Base-by-base conservation (phyloP, 2,329 filamentous ascomycete genomes). In the Myriosclerotinia duriaeana region DNA sequence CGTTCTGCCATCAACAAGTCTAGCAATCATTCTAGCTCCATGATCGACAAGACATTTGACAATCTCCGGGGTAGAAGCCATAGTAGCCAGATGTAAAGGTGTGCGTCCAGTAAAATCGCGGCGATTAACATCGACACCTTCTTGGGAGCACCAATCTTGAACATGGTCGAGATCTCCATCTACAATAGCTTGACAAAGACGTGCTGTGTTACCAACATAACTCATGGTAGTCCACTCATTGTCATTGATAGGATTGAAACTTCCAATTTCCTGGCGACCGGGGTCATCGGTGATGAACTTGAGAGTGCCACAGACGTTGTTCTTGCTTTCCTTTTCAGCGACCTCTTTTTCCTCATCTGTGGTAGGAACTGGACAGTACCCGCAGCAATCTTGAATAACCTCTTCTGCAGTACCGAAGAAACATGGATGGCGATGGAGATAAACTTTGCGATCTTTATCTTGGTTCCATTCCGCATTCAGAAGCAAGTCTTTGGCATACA, bases 181-280 rank as follows among this genome's bases (percentile, higher is more conserved):
- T 5, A 93, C 86, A 66, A 96, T 96, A 0, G 90, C 92, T 74
- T 93, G 89, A 73, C 91, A 96, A 2, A 96, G 82, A 20, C 85
- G 82, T 48, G 86, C 87, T 1, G 91, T 93, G 71, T 93, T 91
- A 14, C 91, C 90, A 46, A 96, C 84, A 71, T 96, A 96, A 0
- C 92, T 91, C 91, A 96, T 95, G 70, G 93, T 90, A 0, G 92
- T 95, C 91, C 92, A 96, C 74, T 95, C 91, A 61, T 91, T 84
- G 53, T 92, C 87, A 0, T 89, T 93, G 48, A 94, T 82, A 0
- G 92, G 92, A 72, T 95, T 89, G 79, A 96, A 96, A 12, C 83
- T 86, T 36, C 87, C 87, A 71, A 89, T 87, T 48, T 83, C 79
- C 78, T 95, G 92, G 65, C 92, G 84, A 22, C 92, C 92, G 1